Conservation (phyloP, 2,329 filamentous ascomycete species). For the Fusarium siculi region DNA sequence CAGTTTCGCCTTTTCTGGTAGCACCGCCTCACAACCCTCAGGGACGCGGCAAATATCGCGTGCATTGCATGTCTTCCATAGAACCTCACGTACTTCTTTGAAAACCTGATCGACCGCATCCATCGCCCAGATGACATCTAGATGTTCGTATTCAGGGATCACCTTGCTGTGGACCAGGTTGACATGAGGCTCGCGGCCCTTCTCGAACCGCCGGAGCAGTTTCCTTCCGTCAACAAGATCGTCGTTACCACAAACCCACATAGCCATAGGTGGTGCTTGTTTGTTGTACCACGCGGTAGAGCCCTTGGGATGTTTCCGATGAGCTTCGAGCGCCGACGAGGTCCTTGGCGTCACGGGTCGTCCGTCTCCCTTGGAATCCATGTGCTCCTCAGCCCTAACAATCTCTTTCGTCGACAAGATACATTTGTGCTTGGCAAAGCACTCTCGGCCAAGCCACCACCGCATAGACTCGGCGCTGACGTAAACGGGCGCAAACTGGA, state of each 20-base stretch:
- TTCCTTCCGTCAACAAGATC: slow-evolving; percentile 84
- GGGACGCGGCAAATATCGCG: slow-evolving; percentile 71
- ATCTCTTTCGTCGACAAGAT: slow-evolving; percentile 84
- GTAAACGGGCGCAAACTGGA: slow-evolving; percentile 92
- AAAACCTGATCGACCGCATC: slow-evolving; percentile 87
- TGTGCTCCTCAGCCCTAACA: slow-evolving; percentile 68
- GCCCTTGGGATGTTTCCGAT: slow-evolving; percentile 56
- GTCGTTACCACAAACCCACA: slow-evolving; percentile 89
- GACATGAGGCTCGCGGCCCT: slow-evolving; percentile 83
- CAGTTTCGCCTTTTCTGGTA: slow-evolving; percentile 48
- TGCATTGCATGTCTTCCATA: slow-evolving; percentile 80
- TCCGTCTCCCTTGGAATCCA: slow-evolving; percentile 59
- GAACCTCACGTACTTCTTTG: slow-evolving; percentile 78
- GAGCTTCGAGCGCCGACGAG: slow-evolving; percentile 45
- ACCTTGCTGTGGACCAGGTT: slow-evolving; percentile 83
- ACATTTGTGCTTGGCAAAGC: slow-evolving; percentile 83
- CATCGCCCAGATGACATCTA: slow-evolving; percentile 96
- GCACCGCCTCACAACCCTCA: slow-evolving; percentile 67
- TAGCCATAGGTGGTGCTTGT: slow-evolving; percentile 81
- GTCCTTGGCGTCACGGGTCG: slow-evolving; percentile 35
- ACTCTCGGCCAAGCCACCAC: slow-evolving; percentile 93
- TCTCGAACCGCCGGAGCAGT: slow-evolving; percentile 78
- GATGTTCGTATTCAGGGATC: slow-evolving; percentile 89
- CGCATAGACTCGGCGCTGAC: slow-evolving; percentile 91
- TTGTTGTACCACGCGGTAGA: slow-evolving; percentile 83